Evolutionary conservation across 352 stramenopile genomes (phyloP).

Genomic region (Phytophthora citricola): DNA sequence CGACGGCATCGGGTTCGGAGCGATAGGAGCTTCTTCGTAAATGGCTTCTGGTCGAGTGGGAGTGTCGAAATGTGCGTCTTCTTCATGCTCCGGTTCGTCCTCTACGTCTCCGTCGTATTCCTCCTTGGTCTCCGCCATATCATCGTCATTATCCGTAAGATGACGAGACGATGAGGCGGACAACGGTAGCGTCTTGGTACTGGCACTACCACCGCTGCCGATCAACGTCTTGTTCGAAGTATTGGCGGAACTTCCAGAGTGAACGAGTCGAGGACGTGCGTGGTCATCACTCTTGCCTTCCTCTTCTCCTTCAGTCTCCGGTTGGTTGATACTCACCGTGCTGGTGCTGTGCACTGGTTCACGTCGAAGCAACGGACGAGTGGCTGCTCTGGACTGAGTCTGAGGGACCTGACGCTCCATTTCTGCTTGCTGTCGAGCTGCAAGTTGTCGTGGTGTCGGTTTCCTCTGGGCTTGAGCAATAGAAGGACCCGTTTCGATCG

Average conservation of each 20-base stretch:
- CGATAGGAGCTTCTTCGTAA: slow-evolving; percentile 20
- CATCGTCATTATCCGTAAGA: slow-evolving; percentile 48
- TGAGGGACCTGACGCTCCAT: slow-evolving; percentile 18
- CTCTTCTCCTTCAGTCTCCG: slow-evolving; percentile 27
- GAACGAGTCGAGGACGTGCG: slow-evolving; percentile 35
- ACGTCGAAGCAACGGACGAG: slow-evolving; percentile 28
- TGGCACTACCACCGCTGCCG: slow-evolving; percentile 52
- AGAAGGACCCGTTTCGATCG: slow-evolving; percentile 10
- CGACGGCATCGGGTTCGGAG: slow-evolving; percentile 15
- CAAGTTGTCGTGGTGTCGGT: slow-evolving; percentile 20
- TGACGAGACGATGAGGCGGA: slow-evolving; percentile 54
- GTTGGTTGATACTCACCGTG: slow-evolving; percentile 30
- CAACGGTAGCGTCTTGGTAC: slow-evolving; percentile 60
- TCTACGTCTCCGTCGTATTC: slow-evolving; percentile 46
- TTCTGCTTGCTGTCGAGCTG: slow-evolving; percentile 26
- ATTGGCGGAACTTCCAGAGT: slow-evolving; percentile 39
- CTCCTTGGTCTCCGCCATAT: slow-evolving; percentile 39
- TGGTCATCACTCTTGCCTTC: slow-evolving; percentile 39
- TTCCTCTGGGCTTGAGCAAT: slow-evolving; percentile 17
- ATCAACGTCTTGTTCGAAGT: slow-evolving; percentile 63
- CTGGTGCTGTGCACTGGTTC: slow-evolving; percentile 39
- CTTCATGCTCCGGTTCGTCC: slow-evolving; percentile 54
- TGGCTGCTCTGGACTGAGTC: slow-evolving; percentile 25
- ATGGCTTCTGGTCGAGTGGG: slow-evolving; percentile 7
- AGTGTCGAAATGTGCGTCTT: slow-evolving; percentile 22